A percentile compares a stretch with the other conserved stretches of the same genome.
These are phyloP conservation scores for Carex kokanica DNA, from an alignment of 176 grass and related monocot genomes.

Conservation along the genomic window DNA sequence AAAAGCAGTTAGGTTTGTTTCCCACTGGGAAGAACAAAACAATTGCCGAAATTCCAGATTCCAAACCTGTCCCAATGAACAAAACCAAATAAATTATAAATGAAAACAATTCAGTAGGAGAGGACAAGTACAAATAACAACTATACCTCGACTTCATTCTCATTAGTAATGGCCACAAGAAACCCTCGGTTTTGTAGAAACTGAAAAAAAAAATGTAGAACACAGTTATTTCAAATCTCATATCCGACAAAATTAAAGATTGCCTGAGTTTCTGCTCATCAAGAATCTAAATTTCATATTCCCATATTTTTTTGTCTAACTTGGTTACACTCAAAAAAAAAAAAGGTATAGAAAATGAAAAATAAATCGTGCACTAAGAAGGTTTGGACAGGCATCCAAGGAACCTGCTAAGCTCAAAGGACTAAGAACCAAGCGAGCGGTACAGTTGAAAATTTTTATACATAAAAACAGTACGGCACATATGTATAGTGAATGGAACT, in stretches of 20 bases:
- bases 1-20: slow-evolving; percentile 87
- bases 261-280: background rate
- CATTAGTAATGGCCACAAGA: slow-evolving; percentile 76
- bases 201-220: slow-evolving; percentile 42
- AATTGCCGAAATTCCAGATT: slow-evolving; percentile 92
- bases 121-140: slow-evolving; percentile 20
- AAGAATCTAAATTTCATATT: background rate
- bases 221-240: background rate
- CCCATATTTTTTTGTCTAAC: background rate
- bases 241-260: background rate
- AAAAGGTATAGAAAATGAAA: background rate
- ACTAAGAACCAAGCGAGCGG: background rate
- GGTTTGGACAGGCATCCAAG: background rate
- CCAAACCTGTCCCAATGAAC: slow-evolving; percentile 55
- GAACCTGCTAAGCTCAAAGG: background rate
- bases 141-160: slow-evolving; percentile 88
- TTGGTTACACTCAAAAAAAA: background rate
- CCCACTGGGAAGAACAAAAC: slow-evolving; percentile 64
- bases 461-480: background rate
- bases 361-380: background rate
- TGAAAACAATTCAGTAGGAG: background rate
- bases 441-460: background rate
- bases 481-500: background rate
- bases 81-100: slow-evolving; percentile 16
- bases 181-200: slow-evolving; percentile 87